A percentile compares a stretch with the other conserved stretches of the same genome.
phyloP scores from a whole-genome alignment of 2,329 filamentous ascomycete species.

The Colletotrichum salicis region DNA sequence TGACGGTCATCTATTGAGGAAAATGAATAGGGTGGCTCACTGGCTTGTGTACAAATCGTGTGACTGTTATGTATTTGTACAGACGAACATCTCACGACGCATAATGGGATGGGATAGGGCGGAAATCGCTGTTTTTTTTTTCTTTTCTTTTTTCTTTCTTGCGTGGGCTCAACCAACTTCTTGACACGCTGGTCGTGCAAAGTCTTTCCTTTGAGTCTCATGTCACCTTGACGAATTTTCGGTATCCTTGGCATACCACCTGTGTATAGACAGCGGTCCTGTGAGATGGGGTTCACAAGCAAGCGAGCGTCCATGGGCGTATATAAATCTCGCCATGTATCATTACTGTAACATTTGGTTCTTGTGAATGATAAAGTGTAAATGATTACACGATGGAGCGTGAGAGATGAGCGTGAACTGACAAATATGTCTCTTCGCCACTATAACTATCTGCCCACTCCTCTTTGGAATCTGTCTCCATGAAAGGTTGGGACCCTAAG shows the following conservation, averaged over 20 bases:
- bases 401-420: not conserved
- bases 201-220: not conserved
- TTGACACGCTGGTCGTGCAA: constrained; percentile 21
- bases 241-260: not conserved
- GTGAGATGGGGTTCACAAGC: not conserved
- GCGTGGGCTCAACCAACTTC: not conserved
- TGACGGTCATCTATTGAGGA: constrained; percentile 23
- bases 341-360: not conserved
- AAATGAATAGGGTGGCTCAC: not conserved
- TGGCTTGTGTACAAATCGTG: not conserved
- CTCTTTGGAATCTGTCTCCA: not conserved
- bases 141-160: too few relatives aligned
- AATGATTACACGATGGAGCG: not conserved
- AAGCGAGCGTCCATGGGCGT: constrained; percentile 6
- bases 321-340: not conserved
- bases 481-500: not conserved
- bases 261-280: not conserved
- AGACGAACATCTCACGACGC: constrained; percentile 2
- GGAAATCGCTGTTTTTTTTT: not conserved
- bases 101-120: constrained; percentile 9
- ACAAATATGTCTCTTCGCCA: not conserved
- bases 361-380: not conserved
- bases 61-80: constrained; percentile 13
- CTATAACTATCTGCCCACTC: not conserved
- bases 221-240: not conserved